These are phyloP conservation scores for Acer campestre DNA, from an alignment of 345 rosid species.

Conservation along the genomic window DNA sequence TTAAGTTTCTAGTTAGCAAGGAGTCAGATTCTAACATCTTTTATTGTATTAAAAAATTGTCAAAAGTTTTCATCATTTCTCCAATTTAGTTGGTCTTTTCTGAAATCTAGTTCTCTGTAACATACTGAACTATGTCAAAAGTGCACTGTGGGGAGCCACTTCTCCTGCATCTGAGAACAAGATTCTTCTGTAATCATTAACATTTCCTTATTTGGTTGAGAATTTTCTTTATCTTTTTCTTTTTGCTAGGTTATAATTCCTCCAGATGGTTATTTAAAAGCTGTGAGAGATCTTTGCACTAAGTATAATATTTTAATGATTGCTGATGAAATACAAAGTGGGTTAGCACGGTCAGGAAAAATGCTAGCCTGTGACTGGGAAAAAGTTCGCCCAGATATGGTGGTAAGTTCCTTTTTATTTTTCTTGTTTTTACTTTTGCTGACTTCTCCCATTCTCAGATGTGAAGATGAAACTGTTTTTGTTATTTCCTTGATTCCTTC, in stretches of 20 bases:
- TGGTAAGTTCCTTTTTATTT: constrained; percentile 48
- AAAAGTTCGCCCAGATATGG: constrained; percentile 82
- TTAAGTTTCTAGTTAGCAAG: background rate
- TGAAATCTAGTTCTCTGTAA: background rate
- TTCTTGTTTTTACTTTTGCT: background rate
- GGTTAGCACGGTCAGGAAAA: constrained; percentile 84
- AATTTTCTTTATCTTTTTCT: background rate
- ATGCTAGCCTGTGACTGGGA: constrained; percentile 98
- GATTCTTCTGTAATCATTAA: background rate
- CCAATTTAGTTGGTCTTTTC: background rate
- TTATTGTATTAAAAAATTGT: background rate
- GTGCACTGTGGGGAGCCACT: background rate
- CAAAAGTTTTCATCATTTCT: background rate
- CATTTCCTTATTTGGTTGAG: background rate
- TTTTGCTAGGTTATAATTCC: constrained; percentile 73
- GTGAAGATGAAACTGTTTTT: background rate
- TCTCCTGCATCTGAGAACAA: background rate
- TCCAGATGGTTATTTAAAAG: constrained; percentile 75
- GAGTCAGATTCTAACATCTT: background rate
- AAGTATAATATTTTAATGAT: constrained; percentile 84
- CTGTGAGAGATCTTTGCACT: constrained; percentile 85
- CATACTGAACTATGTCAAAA: background rate
- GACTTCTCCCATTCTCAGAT: constrained; percentile 4
- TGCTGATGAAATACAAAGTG: constrained; percentile 96
- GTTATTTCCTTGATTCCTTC: background rate